Evolutionary conservation across 805 yeast species (phyloP).

Genomic region (Sporopachydermia quercuum): DNA sequence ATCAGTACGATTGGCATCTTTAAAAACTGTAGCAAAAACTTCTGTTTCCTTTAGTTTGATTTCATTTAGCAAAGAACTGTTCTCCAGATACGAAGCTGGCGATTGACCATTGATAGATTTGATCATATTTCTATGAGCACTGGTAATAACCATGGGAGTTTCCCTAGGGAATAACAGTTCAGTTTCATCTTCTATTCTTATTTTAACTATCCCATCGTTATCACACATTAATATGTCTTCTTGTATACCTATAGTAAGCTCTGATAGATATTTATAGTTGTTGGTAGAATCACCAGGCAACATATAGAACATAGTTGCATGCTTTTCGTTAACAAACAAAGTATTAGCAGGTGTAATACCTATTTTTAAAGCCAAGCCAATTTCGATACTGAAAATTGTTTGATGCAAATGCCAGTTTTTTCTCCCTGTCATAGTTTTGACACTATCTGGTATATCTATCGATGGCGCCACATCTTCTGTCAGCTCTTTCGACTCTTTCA

Average conservation of each 20-base stretch:
- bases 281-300: not conserved
- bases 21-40: constrained; percentile 21
- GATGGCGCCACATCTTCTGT: not conserved
- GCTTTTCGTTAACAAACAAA: not conserved
- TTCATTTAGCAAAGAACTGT: constrained; percentile 20
- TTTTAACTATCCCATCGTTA: not conserved
- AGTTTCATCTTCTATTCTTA: not conserved
- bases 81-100: constrained; percentile 24
- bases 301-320: not conserved
- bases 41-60: constrained; percentile 27
- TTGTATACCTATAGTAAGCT: not conserved
- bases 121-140: constrained; percentile 24
- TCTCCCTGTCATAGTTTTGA: not conserved
- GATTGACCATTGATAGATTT: constrained; percentile 22
- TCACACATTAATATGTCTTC: not conserved
- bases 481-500: not conserved
- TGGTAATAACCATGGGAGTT: constrained; percentile 17
- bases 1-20: not conserved
- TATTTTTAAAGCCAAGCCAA: not conserved
- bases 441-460: not conserved
- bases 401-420: not conserved
- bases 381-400: not conserved
- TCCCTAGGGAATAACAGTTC: not conserved
- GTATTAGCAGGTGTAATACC: not conserved
- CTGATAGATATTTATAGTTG: not conserved